Percentiles rank a stretch among this genome's conserved stretches.
These are phyloP conservation scores for Tetradesmus obliquus DNA, from an alignment of 139 green algal genomes.

Conservation along the genomic window DNA sequence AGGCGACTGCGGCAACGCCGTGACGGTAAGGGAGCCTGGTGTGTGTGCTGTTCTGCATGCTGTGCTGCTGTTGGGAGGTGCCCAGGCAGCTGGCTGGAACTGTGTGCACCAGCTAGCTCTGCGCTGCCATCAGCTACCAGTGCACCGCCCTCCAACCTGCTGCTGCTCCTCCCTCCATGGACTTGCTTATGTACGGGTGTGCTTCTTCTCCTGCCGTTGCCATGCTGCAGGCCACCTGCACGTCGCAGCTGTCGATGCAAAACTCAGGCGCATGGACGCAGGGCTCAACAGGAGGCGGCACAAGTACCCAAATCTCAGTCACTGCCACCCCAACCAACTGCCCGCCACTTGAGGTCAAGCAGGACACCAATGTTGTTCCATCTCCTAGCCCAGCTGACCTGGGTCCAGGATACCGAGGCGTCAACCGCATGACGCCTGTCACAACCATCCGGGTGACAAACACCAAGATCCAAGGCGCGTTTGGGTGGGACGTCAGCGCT, in stretches of 20 bases:
- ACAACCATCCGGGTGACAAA: background rate
- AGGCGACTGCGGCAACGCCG: background rate
- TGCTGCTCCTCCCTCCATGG: background rate
- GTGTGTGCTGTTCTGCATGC: background rate
- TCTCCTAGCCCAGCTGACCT: background rate
- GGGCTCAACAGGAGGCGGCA: background rate
- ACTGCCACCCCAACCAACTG: background rate
- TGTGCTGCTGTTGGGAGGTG: background rate
- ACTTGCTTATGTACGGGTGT: too few species aligned
- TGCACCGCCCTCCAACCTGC: background rate
- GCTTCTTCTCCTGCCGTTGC: background rate
- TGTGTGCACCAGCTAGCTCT: too few species aligned
- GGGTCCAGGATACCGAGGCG: background rate
- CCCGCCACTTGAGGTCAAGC: background rate
- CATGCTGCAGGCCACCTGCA: conserved; percentile 11
- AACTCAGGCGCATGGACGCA: background rate
- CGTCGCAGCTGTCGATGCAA: background rate
- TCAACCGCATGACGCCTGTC: background rate
- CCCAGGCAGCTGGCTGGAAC: background rate
- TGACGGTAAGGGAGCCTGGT: background rate
- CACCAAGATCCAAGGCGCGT: background rate
- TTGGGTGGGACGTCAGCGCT: background rate
- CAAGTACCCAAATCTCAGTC: background rate
- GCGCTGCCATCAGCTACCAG: background rate
- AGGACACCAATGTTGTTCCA: background rate